A percentile compares a stretch with the other conserved stretches of the same genome.
Evolutionary conservation across 2,329 filamentous ascomycete species (phyloP).

Genomic region (Bipolaris bicolor): DNA sequence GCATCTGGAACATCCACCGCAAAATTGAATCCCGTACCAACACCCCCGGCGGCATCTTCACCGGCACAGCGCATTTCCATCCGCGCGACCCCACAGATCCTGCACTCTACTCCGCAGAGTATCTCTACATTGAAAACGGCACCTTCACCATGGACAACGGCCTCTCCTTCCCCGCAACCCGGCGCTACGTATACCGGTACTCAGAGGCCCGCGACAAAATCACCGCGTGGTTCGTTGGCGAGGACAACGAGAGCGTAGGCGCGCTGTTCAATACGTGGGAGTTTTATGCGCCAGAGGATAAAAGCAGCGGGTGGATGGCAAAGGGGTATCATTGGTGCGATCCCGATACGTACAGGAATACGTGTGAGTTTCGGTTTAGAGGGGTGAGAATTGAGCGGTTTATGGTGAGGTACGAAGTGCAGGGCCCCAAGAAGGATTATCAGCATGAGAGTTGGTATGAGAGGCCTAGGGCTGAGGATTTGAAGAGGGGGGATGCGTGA

Average conservation of each 20-base stretch:
- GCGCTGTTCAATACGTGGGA: constrained; percentile 78
- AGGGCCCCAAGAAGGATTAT: constrained; percentile 77
- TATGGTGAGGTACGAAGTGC: constrained; percentile 67
- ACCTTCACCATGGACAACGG: constrained; percentile 65
- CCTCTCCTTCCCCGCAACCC: constrained; percentile 64
- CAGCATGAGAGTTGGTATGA: constrained; percentile 49
- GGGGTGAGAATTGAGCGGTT: constrained; percentile 34
- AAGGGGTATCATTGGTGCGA: constrained; percentile 73
- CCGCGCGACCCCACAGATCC: constrained; percentile 63
- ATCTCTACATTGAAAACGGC: constrained; percentile 70
- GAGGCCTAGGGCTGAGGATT: constrained; percentile 13
- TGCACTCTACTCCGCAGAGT: constrained; percentile 57
- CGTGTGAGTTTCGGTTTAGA: constrained; percentile 67
- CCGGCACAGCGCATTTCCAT: constrained; percentile 69
- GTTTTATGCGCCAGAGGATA: constrained; percentile 54
- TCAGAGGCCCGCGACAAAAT: constrained; percentile 64
- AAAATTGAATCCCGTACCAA: constrained; percentile 61
- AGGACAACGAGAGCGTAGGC: constrained; percentile 72
- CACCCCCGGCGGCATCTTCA: constrained; percentile 69
- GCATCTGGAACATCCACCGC: constrained; percentile 69
- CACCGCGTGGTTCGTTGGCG: constrained; percentile 73
- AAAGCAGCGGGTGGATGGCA: constrained; percentile 63
- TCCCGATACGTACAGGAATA: constrained; percentile 73
- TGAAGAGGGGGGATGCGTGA: background rate
- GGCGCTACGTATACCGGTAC: constrained; percentile 77